Percentiles rank a stretch among this genome's conserved stretches.
These are phyloP conservation scores for Aureoboletus auriporus DNA, from an alignment of 768 basidiomycete species.

Conservation along the genomic window DNA sequence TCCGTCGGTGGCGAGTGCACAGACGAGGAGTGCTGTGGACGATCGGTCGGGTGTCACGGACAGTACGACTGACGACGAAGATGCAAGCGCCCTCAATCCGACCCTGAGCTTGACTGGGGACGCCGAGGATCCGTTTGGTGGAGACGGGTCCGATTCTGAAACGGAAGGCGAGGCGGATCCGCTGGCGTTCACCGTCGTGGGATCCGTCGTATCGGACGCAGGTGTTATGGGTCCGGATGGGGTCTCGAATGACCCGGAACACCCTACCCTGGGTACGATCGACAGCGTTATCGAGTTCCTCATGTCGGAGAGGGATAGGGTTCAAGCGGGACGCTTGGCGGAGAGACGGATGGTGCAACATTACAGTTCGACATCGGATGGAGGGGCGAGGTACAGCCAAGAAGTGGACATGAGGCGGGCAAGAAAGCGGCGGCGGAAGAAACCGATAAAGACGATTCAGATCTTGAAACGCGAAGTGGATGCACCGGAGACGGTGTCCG, in stretches of 20 bases:
- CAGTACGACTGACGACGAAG: constrained; percentile 14
- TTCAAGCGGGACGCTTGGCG: constrained; percentile 40
- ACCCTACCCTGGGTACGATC: constrained; percentile 69
- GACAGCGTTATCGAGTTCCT: constrained; percentile 75
- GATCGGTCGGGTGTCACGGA: constrained; percentile 26
- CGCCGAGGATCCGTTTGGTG: constrained; percentile 8
- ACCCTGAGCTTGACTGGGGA: background rate
- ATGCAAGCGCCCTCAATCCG: background rate
- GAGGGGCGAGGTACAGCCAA: constrained; percentile 33
- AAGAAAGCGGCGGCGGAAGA: constrained; percentile 38
- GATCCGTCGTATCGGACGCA: constrained; percentile 19
- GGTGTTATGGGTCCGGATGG: constrained; percentile 24
- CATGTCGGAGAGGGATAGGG: constrained; percentile 61
- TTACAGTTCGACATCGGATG: constrained; percentile 35
- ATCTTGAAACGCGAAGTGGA: constrained; percentile 23
- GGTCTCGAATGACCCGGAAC: constrained; percentile 28
- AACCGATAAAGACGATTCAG: constrained; percentile 26
- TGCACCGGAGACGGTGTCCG: constrained; percentile 19
- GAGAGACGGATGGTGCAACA: constrained; percentile 24
- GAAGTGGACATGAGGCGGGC: constrained; percentile 38
- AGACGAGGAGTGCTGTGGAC: constrained; percentile 23
- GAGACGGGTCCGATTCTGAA: constrained; percentile 27
- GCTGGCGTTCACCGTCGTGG: constrained; percentile 23
- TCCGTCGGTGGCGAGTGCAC: constrained; percentile 26
- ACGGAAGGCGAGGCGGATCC: constrained; percentile 37